These are phyloP conservation scores for Myrica gale DNA, from an alignment of 306 rosid species.

Conservation along the genomic window DNA sequence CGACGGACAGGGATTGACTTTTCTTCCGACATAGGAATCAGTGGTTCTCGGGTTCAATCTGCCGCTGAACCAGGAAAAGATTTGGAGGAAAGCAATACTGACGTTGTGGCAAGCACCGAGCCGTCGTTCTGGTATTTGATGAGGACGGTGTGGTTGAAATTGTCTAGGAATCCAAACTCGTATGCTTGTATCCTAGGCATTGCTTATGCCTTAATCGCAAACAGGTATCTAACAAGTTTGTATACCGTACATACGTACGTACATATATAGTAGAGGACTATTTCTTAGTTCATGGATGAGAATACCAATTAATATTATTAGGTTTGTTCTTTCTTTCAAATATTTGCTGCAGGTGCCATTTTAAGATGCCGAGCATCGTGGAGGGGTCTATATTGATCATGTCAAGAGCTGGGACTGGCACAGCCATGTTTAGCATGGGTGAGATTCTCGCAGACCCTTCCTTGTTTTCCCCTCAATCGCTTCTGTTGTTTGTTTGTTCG, in stretches of 20 bases:
- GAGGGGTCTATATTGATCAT: constrained; percentile 76
- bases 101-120: neutral
- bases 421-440: constrained; percentile 99
- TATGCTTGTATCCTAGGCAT: constrained; percentile 78
- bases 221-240: constrained; percentile 39
- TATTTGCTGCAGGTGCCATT: constrained; percentile 57
- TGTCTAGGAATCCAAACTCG: constrained; percentile 73
- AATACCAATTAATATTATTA: neutral
- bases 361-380: constrained; percentile 70
- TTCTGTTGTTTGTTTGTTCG: no score
- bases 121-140: constrained; percentile 56
- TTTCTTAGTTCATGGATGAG: neutral
- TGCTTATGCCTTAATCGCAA: constrained; percentile 76
- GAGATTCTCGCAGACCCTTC: constrained; percentile 13
- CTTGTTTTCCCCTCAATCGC: no score
- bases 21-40: constrained; percentile 5
- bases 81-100: constrained; percentile 36
- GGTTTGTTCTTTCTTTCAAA: neutral
- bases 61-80: constrained; percentile 43
- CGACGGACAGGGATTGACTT: constrained; percentile 47
- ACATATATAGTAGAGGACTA: no score
- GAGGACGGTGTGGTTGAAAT: constrained; percentile 68
- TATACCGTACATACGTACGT: neutral
- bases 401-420: constrained; percentile 86
- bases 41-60: constrained; percentile 8